Percentiles rank a stretch among this genome's conserved stretches.
phyloP scores from a whole-genome alignment of 805 yeast species.

The Lachancea nothofagi region DNA sequence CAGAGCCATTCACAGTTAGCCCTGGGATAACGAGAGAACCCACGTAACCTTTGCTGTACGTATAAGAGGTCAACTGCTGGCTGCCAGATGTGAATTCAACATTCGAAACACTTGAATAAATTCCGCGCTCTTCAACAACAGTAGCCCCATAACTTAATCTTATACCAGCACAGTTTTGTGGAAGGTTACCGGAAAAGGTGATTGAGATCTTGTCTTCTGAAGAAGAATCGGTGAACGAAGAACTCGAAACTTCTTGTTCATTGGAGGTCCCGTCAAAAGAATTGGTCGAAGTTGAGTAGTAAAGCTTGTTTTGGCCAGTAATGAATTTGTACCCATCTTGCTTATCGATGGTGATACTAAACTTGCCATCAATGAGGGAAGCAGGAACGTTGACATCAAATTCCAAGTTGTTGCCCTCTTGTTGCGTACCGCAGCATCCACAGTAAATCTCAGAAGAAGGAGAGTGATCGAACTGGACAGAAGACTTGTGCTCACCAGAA shows the following conservation, averaged over 20 bases:
- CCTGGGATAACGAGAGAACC: background rate
- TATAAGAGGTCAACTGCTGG: constrained; percentile 1
- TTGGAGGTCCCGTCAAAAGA: background rate
- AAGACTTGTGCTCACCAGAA: constrained; percentile 2
- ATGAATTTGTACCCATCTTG: constrained; percentile 2
- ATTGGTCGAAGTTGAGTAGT: constrained; percentile 1
- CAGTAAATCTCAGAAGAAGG: constrained; percentile 1
- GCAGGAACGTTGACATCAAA: constrained; percentile 2
- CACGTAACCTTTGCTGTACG: constrained; percentile 1
- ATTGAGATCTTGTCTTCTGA: constrained; percentile 2
- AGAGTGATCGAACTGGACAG: background rate
- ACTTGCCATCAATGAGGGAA: background rate
- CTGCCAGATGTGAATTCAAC: constrained; percentile 1
- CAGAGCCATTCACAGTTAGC: background rate
- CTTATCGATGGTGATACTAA: constrained; percentile 1
- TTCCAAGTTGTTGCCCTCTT: background rate
- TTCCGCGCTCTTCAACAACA: background rate
- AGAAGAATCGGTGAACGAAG: background rate
- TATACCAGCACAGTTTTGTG: background rate
- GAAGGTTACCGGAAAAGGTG: background rate
- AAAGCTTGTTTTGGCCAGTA: constrained; percentile 1
- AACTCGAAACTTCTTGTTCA: background rate
- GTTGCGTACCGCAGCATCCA: background rate
- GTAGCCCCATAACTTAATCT: constrained; percentile 1
- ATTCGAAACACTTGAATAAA: background rate